Evolutionary conservation across 1,139 yeast genomes (phyloP).

Genomic region (Suhomyces atakaporum): DNA sequence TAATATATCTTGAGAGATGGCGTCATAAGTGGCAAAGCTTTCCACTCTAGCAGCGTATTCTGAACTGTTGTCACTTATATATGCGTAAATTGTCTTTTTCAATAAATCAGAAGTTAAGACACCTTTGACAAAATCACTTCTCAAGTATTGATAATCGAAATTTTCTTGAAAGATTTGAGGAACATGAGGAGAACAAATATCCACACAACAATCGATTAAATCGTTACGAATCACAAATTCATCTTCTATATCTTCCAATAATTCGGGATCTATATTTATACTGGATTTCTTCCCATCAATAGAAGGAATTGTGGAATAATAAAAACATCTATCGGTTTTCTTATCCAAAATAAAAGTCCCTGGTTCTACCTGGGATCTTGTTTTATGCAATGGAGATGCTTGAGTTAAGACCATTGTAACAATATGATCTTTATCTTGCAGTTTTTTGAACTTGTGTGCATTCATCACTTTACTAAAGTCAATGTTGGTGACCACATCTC

Average conservation of each 20-base stretch:
- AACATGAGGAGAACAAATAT: constrained; percentile 91
- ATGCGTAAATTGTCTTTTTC: constrained; percentile 88
- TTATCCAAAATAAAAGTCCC: constrained; percentile 83
- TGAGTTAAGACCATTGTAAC: constrained; percentile 90
- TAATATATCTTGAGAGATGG: constrained; percentile 85
- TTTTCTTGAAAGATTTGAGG: constrained; percentile 96
- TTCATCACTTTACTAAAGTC: constrained; percentile 74
- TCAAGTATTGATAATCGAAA: constrained; percentile 85
- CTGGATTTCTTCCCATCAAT: constrained; percentile 53
- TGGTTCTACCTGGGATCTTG: constrained; percentile 76
- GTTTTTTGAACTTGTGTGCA: constrained; percentile 70
- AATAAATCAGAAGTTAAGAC: constrained; percentile 87
- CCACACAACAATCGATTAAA: constrained; percentile 93
- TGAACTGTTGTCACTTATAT: constrained; percentile 63
- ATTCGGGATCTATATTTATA: constrained; percentile 81
- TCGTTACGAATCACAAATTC: constrained; percentile 85
- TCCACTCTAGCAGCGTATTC: constrained; percentile 92
- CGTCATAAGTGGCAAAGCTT: constrained; percentile 89
- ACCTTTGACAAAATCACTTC: constrained; percentile 88
- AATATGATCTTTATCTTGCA: constrained; percentile 82
- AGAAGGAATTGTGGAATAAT: constrained; percentile 75
- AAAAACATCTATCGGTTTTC: constrained; percentile 71
- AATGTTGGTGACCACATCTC: constrained; percentile 91
- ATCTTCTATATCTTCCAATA: constrained; percentile 70
- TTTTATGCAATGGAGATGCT: constrained; percentile 83